These are phyloP conservation scores for Geotrichum histeridarum DNA, from an alignment of 1,139 yeast genomes.

Conservation along the genomic window DNA sequence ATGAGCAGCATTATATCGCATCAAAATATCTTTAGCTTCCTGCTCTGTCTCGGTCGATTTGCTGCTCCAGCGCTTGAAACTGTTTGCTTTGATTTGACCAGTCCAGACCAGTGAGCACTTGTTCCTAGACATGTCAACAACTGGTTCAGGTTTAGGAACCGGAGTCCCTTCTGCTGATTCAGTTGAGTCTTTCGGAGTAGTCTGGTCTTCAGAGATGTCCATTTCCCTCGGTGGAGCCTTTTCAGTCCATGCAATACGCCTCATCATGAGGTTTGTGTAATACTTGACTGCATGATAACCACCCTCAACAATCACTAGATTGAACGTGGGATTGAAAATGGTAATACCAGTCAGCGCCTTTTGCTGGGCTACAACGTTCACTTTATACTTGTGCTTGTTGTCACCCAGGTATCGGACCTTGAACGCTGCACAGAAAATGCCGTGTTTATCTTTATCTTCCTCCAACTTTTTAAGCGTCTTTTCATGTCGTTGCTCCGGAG, in stretches of 20 bases:
- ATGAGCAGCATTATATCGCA: conserved; percentile 50
- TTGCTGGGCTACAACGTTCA: conserved; percentile 77
- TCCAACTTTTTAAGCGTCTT: conserved; percentile 46
- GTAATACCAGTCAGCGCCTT: conserved; percentile 58
- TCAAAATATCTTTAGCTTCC: conserved; percentile 50
- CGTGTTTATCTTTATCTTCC: conserved; percentile 49
- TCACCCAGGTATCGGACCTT: conserved; percentile 49
- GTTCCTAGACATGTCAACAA: conserved; percentile 45
- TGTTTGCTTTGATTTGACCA: conserved; percentile 55
- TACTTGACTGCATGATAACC: conserved; percentile 55
- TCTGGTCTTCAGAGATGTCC: not conserved
- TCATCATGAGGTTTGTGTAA: conserved; percentile 56
- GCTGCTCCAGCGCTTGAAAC: conserved; percentile 60
- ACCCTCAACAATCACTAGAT: conserved; percentile 69
- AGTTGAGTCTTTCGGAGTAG: not conserved
- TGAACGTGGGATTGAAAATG: conserved; percentile 44
- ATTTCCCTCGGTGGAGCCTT: conserved; percentile 35
- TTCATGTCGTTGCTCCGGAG: conserved; percentile 51
- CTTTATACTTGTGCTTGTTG: conserved; percentile 65
- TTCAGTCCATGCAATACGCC: conserved; percentile 69
- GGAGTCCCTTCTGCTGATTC: conserved; percentile 6
- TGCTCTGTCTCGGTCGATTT: conserved; percentile 49
- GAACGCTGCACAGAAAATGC: conserved; percentile 57
- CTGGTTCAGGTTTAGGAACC: not conserved
- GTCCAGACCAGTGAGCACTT: conserved; percentile 64